Base-by-base conservation (phyloP, 2,329 filamentous ascomycete species). In the Clonostachys chloroleuca region DNA sequence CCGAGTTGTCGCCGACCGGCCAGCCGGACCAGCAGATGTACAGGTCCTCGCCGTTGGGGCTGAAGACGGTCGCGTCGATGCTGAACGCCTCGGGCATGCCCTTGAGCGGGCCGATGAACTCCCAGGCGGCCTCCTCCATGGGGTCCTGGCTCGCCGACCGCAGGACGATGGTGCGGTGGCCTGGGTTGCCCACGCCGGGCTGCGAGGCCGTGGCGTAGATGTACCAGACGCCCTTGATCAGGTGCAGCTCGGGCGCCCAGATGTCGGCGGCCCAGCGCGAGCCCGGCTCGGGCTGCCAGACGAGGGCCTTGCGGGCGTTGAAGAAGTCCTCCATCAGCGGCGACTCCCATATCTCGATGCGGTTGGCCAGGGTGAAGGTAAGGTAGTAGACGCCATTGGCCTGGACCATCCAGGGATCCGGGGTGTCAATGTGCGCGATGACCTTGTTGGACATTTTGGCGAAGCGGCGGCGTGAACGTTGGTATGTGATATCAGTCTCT, bases 271-370 rank as follows among this genome's bases (percentile, higher is more conserved):
- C 52, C 53, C 53, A 56, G 6, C 47, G 52, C 14, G 47, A 48
- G 16, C 51, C 50, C 16, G 46, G 44, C 20, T 36, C 40, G 8
- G 53, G 53, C 10, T 54, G 50, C 61, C 61, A 62, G 20, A 59
- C 49, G n/a, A 52, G 46, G 30, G 48, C 49, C 44, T 59, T 61
- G 12, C 49, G 48, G 20, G 56, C 54, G 30, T 52, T 44, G 40
- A 51, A 47, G 45, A 66, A 66, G 43, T 64, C 47, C 24, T 65
- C 59, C 50, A 66, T 57, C 14, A 50, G 41, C 4, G 47, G 47
- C 1, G 62, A 65, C 33, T 49, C 46, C 62, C 62, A 66, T 20
- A 67, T 64, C 47, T 65, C 62, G 44, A 66, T 51, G 17, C 64
- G 61, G 51, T 65, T 59, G 47, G 58, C 63, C 44, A 62, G 53